Base-by-base conservation (phyloP, 345 rosid species). In the Hypericum androsaemum region DNA sequence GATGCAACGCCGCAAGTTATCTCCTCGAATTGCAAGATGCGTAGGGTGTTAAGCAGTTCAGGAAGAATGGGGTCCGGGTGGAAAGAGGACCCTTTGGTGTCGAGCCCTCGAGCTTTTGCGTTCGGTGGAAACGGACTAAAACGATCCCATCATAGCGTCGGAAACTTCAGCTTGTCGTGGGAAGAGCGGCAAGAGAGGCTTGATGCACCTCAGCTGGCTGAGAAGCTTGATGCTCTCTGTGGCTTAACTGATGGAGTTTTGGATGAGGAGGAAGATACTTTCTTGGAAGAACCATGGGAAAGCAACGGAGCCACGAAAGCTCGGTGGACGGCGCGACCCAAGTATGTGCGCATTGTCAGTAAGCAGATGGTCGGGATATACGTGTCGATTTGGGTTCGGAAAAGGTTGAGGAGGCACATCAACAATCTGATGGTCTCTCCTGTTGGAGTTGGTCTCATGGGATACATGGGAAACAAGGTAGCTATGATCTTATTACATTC, bases 401-500 rank as follows among this genome's bases (percentile, higher is more conserved):
- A 80, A 66, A 71, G 82, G 66, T 69, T 94, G 64, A 79, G 99
- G 74, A 74, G 82, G 57, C 97, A 82, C 47, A 77, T 94, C 59
- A 94, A 88, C 78, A 86, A 94, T 59, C 62, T 94, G 72, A 74
- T 71, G 75, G 99, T 94, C 61, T 86, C 97, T 37, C 96, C 84
- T 0, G 99, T 94, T 41, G 99, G 99, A 70, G 84, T 94, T 52
- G 99, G 99, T 39, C 82, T 94, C 22, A 94, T 94, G 99, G 99
- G 99, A 15, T 94, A 88, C 75, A 73, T 94, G 90, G 97, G 99
- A 65, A 94, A 94, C 78, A 94, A 94, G 97, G 99, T 94, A 82
- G 6, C 16, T 13, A 4, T 22, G 32, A 8, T 36, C 12, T 12
- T 14, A 11, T 43, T 12, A 43, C 5, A 14, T 43, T 43, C 10